phyloP scores from a whole-genome alignment of 805 yeast species.

The Komagataella phaffii region DNA sequence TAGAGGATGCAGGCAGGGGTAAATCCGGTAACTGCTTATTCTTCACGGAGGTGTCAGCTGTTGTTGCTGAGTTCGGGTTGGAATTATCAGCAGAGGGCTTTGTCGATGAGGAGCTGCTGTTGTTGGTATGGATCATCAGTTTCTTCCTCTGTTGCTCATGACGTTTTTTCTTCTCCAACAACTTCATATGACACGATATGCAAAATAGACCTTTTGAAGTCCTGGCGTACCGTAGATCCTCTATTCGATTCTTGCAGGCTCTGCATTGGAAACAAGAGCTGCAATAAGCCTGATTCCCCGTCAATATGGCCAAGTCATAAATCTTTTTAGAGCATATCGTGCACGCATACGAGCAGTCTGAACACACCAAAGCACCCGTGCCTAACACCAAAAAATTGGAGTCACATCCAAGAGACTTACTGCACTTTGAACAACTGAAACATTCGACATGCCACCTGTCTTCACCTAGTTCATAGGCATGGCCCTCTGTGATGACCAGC shows the following conservation, averaged over 20 bases:
- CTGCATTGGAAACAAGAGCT: constrained; percentile 82
- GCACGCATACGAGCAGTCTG: constrained; percentile 87
- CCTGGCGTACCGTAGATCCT: constrained; percentile 81
- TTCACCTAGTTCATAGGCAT: constrained; percentile 89
- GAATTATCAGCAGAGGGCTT: constrained; percentile 1
- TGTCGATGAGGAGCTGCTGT: neutral
- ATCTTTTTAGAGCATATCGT: constrained; percentile 75
- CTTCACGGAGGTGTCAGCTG: neutral
- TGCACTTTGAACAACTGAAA: constrained; percentile 81
- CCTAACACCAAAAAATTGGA: constrained; percentile 87
- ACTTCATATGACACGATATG: constrained; percentile 79
- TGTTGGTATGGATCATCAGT: neutral
- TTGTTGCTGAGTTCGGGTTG: neutral
- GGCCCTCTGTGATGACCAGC: constrained; percentile 58
- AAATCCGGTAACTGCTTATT: neutral
- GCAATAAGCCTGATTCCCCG: constrained; percentile 94
- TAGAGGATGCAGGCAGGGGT: neutral
- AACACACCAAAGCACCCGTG: constrained; percentile 82
- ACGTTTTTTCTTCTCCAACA: constrained; percentile 54
- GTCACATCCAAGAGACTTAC: constrained; percentile 65
- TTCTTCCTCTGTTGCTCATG: constrained; percentile 23
- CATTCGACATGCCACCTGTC: constrained; percentile 95
- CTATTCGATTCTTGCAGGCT: constrained; percentile 74
- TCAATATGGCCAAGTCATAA: constrained; percentile 84
- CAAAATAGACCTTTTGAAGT: constrained; percentile 90